Percentiles rank a stretch among this genome's conserved stretches.
These are phyloP conservation scores for Cucurbita pepo DNA, from an alignment of 306 rosid species.

Conservation along the genomic window DNA sequence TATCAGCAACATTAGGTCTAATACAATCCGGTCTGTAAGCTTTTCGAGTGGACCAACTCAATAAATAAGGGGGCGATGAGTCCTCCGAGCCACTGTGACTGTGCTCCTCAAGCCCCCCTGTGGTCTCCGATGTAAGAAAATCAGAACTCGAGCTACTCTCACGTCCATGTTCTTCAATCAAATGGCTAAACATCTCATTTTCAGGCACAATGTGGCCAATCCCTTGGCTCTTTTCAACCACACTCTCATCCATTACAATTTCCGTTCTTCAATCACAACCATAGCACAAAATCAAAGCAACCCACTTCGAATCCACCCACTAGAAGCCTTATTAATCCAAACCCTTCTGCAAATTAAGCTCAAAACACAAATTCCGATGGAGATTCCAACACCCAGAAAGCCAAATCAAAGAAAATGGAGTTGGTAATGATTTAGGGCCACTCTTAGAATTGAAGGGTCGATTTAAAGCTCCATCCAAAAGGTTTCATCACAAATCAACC, in stretches of 20 bases:
- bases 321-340: slow-evolving; percentile 32
- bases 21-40: slow-evolving; percentile 19
- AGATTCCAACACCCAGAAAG: slow-evolving; percentile 41
- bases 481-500: slow-evolving; percentile 21
- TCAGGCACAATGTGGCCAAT: slow-evolving; percentile 16
- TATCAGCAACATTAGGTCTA: slow-evolving; percentile 15
- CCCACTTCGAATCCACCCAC: slow-evolving; percentile 36
- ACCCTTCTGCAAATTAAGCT: slow-evolving; percentile 32
- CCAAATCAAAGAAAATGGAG: slow-evolving; percentile 27
- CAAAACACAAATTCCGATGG: slow-evolving; percentile 22
- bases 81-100: slow-evolving; percentile 68
- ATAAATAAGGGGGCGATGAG: slow-evolving; percentile 47
- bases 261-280: slow-evolving; percentile 15
- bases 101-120: slow-evolving; percentile 56
- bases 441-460: slow-evolving; percentile 21
- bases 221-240: slow-evolving; percentile 13
- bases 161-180: slow-evolving; percentile 46
- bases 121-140: slow-evolving; percentile 60
- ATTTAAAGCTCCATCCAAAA: slow-evolving; percentile 45
- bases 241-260: slow-evolving; percentile 23
- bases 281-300: slow-evolving; percentile 35
- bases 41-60: slow-evolving; percentile 50
- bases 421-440: slow-evolving; percentile 15
- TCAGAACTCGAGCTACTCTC: slow-evolving; percentile 71
- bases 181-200: slow-evolving; percentile 24